Evolutionary conservation across 164 flowering plant species (phyloP).

Genomic region (Piper betle): DNA sequence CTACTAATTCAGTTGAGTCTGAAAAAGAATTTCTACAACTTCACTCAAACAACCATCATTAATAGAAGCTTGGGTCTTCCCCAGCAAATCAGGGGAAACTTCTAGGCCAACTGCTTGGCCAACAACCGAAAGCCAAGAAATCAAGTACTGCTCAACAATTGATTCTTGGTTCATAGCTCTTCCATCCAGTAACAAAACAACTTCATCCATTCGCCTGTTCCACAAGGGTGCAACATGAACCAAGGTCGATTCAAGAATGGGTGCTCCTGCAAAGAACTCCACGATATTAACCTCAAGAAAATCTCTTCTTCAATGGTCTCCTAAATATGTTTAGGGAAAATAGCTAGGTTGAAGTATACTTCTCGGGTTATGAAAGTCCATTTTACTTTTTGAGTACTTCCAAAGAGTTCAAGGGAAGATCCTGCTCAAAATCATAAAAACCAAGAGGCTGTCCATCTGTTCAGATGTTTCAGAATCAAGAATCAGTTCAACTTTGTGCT

Average conservation of each 20-base stretch:
- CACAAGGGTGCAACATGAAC: constrained; percentile 84
- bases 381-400: constrained; percentile 40
- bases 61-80: too few species aligned
- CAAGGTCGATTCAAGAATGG: constrained; percentile 75
- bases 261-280: constrained; percentile 53
- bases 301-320: not conserved
- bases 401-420: constrained; percentile 41
- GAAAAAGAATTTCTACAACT: too few species aligned
- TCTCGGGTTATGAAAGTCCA: constrained; percentile 90
- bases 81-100: constrained; percentile 33
- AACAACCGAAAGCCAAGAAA: constrained; percentile 77
- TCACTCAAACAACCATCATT: too few species aligned
- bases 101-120: constrained; percentile 66
- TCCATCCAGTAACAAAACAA: constrained; percentile 40
- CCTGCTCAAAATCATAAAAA: constrained; percentile 46
- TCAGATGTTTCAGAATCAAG: not conserved
- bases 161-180: constrained; percentile 9
- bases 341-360: constrained; percentile 22
- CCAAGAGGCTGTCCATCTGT: constrained; percentile 61
- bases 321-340: not conserved
- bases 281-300: not conserved
- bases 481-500: not conserved
- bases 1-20: too few species aligned
- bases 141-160: constrained; percentile 32
- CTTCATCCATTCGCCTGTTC: constrained; percentile 87